Conservation (phyloP, 2,329 filamentous ascomycete species). For the Dothistroma pini region DNA sequence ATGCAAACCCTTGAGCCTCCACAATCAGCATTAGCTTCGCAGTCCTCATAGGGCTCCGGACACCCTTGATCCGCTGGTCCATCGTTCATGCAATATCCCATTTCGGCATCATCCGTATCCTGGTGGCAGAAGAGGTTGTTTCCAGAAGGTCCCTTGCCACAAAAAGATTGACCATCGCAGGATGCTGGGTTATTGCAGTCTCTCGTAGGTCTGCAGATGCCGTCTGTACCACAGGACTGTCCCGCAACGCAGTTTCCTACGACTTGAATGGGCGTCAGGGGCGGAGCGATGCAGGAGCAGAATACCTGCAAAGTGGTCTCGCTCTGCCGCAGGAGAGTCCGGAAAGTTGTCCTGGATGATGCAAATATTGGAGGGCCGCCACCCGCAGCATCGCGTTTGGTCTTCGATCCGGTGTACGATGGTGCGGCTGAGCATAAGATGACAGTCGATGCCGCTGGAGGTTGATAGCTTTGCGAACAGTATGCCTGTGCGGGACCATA, state of each 20-base stretch:
- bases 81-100: conserved; percentile 18
- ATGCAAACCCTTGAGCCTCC: conserved; percentile 18
- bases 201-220: conserved; percentile 9
- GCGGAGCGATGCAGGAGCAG: conserved; percentile 11
- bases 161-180: conserved; percentile 15
- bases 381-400: neutral
- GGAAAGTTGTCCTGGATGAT: conserved; percentile 1
- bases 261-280: conserved; percentile 4
- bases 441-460: conserved; percentile 9
- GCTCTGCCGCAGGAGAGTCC: conserved; percentile 2
- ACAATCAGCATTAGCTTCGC: conserved; percentile 16
- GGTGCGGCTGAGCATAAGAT: conserved; percentile 9
- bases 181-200: conserved; percentile 17
- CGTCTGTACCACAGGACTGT: conserved; percentile 6
- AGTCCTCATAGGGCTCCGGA: conserved; percentile 18
- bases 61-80: conserved; percentile 12
- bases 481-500: conserved; percentile 14
- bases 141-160: conserved; percentile 12
- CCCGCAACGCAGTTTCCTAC: conserved; percentile 5
- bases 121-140: conserved; percentile 19
- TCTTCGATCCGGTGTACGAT: neutral
- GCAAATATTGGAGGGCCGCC: neutral
- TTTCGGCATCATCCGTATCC: conserved; percentile 13
- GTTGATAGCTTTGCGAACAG: conserved; percentile 9
- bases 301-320: neutral